Conservation (phyloP, 1,139 yeast species). For the Arxiozyma heterogenica region DNA sequence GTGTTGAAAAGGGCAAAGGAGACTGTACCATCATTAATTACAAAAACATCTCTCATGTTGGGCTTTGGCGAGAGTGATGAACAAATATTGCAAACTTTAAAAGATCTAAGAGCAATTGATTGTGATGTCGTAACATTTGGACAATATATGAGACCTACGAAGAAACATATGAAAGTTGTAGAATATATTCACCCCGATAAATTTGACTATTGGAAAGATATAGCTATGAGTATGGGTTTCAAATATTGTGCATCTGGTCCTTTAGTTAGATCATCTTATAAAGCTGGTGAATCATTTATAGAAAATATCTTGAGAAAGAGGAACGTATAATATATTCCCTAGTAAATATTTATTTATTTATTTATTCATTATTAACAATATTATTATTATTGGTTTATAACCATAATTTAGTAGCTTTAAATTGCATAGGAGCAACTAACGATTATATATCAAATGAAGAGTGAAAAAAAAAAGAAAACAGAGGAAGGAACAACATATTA, state of each 20-base stretch:
- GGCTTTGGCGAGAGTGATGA: constrained; percentile 96
- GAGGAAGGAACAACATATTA: background rate
- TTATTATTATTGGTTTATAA: background rate
- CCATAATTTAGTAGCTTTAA: background rate
- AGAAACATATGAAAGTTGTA: constrained; percentile 96
- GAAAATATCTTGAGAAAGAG: constrained; percentile 86
- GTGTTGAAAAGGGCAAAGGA: constrained; percentile 76
- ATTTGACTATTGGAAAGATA: constrained; percentile 86
- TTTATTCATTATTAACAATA: constrained; percentile 2
- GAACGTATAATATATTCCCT: constrained; percentile 19
- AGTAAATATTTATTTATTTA: background rate
- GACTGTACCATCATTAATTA: constrained; percentile 63
- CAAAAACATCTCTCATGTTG: constrained; percentile 92
- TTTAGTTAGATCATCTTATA: constrained; percentile 88
- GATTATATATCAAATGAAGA: background rate
- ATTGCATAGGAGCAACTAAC: background rate
- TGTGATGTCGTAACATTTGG: constrained; percentile 98
- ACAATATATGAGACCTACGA: constrained; percentile 98
- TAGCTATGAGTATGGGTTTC: constrained; percentile 80
- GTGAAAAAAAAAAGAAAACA: background rate
- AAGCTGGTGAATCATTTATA: constrained; percentile 97
- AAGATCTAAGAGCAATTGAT: constrained; percentile 59
- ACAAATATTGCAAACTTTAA: constrained; percentile 66
- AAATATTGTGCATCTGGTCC: constrained; percentile 97
- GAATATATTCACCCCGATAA: constrained; percentile 93